Evolutionary conservation across 225 moss, liverwort and hornwort species (phyloP), one percentile per base, ranked within the genome.

Genomic region (Thuidium tamariscinum): DNA sequence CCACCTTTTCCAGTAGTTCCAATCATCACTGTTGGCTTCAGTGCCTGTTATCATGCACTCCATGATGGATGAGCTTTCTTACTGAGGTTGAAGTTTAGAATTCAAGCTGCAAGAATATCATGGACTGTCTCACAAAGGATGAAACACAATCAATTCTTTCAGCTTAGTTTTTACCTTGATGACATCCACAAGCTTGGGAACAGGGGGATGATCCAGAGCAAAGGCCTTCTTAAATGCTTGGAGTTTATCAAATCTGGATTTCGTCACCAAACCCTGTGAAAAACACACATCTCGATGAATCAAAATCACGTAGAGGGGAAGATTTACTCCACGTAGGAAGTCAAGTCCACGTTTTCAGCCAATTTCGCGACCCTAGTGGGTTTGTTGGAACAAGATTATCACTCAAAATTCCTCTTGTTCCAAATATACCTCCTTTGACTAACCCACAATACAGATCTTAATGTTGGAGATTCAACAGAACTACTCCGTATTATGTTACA

Each of bases 241-340:
- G 19, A 96, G 89, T 56, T 88, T 83, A 29, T 96, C 93, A 9
- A 54, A 37, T 83, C 96, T 89, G n/a, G 94, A 88, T 79, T 95
- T 96, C 10, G 92, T 93, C 85, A 96, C 93, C 82, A 96, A 82
- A 30, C 96, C 96, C 96, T 96, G 94, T 54, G 51, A 69, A 39
- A n/a, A 77, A 46, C 87, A 80, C 32, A 62, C 69, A 69, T 1
- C 6, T 29, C 22, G 8, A 20, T 23, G 30, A 21, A 48, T 80
- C 83, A 12, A 76, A 65, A 82, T 84, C 29, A 81, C n/a, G 29
- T 34, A 56, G 36, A 76, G 7, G 59, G 44, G 74, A 74, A 62
- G 42, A 32, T 65, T 73, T 37, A 55, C 29, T 30, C 64, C 30
- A 4, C 34, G 32, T 34, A 51, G 27, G 16, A 66, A 36, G 52